A percentile compares a stretch with the other conserved stretches of the same genome.
These are phyloP conservation scores for Alisma plantagoaquatica DNA, from an alignment of 106 monocot species.

Conservation along the genomic window DNA sequence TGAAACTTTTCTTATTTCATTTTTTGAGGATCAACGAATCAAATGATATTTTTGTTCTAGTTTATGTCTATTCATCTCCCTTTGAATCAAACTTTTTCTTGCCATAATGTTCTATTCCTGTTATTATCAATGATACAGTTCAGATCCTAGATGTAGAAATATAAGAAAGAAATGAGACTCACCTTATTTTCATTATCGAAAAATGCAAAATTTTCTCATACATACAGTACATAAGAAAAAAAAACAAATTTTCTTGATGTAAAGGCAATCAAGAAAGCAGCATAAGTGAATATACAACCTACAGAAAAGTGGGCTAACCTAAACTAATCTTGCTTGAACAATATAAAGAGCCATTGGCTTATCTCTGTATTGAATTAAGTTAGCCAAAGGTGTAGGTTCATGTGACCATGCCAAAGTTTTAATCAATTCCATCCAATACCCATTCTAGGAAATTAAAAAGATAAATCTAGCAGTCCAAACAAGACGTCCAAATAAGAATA, in stretches of 20 bases:
- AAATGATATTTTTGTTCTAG: not conserved
- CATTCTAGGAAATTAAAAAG: not conserved
- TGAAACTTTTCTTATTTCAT: not conserved
- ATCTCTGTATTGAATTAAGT: too few species aligned
- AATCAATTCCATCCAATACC: not conserved
- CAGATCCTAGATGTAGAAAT: constrained; percentile 1
- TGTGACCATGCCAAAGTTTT: too few species aligned
- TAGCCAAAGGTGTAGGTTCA: too few species aligned
- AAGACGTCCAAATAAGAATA: not conserved
- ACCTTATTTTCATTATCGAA: not conserved
- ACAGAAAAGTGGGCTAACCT: too few species aligned
- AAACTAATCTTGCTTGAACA: too few species aligned
- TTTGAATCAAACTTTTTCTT: not conserved
- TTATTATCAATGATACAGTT: not conserved
- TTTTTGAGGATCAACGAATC: not conserved
- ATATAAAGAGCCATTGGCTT: too few species aligned
- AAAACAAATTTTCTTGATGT: not conserved
- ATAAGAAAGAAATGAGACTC: not conserved
- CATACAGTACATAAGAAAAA: not conserved
- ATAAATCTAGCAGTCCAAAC: not conserved
- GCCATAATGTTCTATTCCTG: not conserved
- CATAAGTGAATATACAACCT: too few species aligned
- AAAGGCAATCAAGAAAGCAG: not conserved
- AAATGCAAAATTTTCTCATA: not conserved
- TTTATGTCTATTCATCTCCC: not conserved